Conservation (phyloP, 305 asterid species). For the Fraxinus ornus region DNA sequence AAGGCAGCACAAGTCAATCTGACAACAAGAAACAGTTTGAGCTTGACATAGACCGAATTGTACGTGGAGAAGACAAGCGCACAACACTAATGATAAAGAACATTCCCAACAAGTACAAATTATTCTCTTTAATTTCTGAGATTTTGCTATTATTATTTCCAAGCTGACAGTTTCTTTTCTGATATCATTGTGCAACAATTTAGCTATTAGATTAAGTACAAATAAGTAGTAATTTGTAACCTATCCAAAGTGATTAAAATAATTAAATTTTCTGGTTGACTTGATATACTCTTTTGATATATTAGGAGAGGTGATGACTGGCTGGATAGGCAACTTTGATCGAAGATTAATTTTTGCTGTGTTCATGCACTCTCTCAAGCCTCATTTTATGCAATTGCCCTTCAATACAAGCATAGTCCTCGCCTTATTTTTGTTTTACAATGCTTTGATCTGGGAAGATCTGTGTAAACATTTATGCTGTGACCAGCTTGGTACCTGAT, state of each 20-base stretch:
- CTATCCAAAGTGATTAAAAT: not conserved
- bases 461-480: not conserved
- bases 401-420: not conserved
- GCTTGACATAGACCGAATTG: conserved; percentile 85
- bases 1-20: conserved; percentile 59
- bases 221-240: not conserved
- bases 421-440: not conserved
- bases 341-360: not conserved
- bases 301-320: conserved; percentile 9
- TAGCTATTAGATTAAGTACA: not conserved
- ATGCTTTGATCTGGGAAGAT: not conserved
- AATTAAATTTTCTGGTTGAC: conserved; percentile 2
- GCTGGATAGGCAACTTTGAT: not conserved
- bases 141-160: conserved; percentile 3
- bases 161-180: conserved; percentile 9
- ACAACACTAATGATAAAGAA: conserved; percentile 98
- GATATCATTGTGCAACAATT: not conserved
- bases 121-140: conserved; percentile 10
- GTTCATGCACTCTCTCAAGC: not conserved
- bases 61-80: conserved; percentile 93
- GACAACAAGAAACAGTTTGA: conserved; percentile 96
- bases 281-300: not conserved
- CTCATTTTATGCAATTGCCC: not conserved
- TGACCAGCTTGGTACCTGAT: conserved; percentile 1
- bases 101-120: conserved; percentile 93